Conservation (phyloP, 352 stramenopile species). For the Thraustochytrium sp. region DNA sequence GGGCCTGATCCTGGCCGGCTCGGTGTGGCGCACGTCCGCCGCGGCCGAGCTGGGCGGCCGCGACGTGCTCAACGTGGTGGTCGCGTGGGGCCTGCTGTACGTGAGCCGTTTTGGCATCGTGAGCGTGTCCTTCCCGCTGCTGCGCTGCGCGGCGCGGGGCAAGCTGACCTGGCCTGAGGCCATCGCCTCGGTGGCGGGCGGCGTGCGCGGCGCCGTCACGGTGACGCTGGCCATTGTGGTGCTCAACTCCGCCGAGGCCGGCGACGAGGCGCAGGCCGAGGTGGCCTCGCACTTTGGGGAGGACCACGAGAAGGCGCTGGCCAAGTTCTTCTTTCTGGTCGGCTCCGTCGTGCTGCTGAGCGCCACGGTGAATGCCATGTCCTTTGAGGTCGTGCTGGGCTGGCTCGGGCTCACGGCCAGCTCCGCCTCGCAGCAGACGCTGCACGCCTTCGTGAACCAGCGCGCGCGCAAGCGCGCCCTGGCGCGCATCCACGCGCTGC, state of each 20-base stretch:
- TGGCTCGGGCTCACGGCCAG: background rate
- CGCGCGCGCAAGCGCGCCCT: background rate
- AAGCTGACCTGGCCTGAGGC: background rate
- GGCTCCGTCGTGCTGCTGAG: conserved; percentile 21
- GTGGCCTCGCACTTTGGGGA: background rate
- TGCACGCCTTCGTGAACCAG: background rate
- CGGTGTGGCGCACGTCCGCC: too few species aligned
- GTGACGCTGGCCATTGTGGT: conserved; percentile 33
- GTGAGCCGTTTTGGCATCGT: too few species aligned
- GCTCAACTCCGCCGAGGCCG: background rate
- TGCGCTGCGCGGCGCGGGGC: too few species aligned
- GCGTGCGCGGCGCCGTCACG: conserved; percentile 17
- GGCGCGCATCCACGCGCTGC: background rate
- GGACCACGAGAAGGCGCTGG: background rate
- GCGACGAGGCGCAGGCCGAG: background rate
- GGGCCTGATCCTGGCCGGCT: conserved; percentile 45
- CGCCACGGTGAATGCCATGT: background rate
- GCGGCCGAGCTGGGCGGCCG: too few species aligned
- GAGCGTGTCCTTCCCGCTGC: too few species aligned
- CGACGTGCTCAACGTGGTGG: conserved; percentile 18
- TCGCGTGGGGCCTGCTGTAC: too few species aligned
- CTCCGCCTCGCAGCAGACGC: background rate
- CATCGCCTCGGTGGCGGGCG: background rate
- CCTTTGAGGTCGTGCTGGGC: background rate
- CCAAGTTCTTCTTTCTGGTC: conserved; percentile 25